A percentile compares a stretch with the other conserved stretches of the same genome.
These are phyloP conservation scores for Penicillium lividum DNA, from an alignment of 495 filamentous ascomycete species.

Conservation along the genomic window DNA sequence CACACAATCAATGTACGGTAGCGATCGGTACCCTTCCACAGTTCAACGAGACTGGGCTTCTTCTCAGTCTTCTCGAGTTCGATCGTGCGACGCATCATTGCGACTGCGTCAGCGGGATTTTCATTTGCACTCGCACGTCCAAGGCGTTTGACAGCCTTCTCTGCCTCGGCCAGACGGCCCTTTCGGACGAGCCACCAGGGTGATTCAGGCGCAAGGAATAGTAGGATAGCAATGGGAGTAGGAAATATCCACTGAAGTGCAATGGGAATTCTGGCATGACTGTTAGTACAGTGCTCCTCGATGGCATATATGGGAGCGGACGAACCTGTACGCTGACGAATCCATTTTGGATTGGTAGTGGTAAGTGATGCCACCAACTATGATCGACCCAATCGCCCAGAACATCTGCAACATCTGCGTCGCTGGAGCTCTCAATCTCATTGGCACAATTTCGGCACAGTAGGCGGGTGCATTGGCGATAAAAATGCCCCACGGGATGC, in stretches of 20 bases:
- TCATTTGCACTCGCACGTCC: slow-evolving; percentile 66
- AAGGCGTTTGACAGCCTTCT: slow-evolving; percentile 62
- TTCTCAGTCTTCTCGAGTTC: slow-evolving; percentile 66
- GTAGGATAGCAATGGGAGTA: slow-evolving; percentile 65
- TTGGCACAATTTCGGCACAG: slow-evolving; percentile 78
- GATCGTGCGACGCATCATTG: slow-evolving; percentile 59
- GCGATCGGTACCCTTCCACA: slow-evolving; percentile 70
- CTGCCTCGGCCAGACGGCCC: slow-evolving; percentile 64
- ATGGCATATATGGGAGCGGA: slow-evolving; percentile 30
- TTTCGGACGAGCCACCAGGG: slow-evolving; percentile 82
- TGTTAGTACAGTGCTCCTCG: slow-evolving; percentile 34
- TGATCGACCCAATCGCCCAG: slow-evolving; percentile 62
- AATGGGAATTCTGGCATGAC: slow-evolving; percentile 67
- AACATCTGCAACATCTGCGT: slow-evolving; percentile 59
- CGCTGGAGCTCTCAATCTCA: slow-evolving; percentile 45
- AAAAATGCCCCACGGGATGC: slow-evolving; percentile 76
- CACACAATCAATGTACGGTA: slow-evolving; percentile 74
- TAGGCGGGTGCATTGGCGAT: slow-evolving; percentile 65
- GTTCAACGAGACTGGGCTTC: slow-evolving; percentile 62
- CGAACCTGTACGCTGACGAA: slow-evolving; percentile 44
- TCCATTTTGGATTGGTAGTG: slow-evolving; percentile 38
- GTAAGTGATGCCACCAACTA: slow-evolving; percentile 47
- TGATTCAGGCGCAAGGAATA: slow-evolving; percentile 69
- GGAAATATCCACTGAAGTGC: slow-evolving; percentile 84
- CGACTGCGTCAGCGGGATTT: slow-evolving; percentile 78